These are phyloP conservation scores for Penicillium odoratum DNA, from an alignment of 495 filamentous ascomycete genomes.

Conservation along the genomic window DNA sequence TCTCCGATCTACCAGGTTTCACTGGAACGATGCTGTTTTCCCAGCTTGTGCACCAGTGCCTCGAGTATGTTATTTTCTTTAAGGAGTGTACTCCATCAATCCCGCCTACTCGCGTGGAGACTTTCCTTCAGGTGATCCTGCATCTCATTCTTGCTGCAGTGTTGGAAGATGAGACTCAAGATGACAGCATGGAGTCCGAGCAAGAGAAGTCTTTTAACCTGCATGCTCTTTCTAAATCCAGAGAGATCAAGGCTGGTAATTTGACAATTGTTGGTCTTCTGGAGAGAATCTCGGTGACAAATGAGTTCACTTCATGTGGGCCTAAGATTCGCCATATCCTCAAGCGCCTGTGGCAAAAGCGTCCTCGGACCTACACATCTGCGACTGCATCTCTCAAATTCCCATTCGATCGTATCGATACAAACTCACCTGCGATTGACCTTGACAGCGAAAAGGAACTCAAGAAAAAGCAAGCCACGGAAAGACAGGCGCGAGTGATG, in stretches of 20 bases:
- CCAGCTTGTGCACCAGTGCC: constrained; percentile 85
- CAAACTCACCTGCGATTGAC: constrained; percentile 57
- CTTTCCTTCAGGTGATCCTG: constrained; percentile 85
- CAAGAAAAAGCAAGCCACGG: constrained; percentile 86
- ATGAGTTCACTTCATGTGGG: constrained; percentile 75
- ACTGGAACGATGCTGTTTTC: constrained; percentile 82
- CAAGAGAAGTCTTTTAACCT: constrained; percentile 63
- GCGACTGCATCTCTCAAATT: constrained; percentile 55
- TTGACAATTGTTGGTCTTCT: constrained; percentile 73
- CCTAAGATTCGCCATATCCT: constrained; percentile 83
- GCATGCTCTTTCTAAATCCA: constrained; percentile 62
- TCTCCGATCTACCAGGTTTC: constrained; percentile 71
- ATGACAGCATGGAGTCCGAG: constrained; percentile 52
- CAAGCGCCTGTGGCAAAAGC: constrained; percentile 82
- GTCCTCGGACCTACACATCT: constrained; percentile 64
- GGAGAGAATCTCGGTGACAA: constrained; percentile 69
- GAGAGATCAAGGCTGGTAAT: constrained; percentile 53
- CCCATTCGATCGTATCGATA: constrained; percentile 55
- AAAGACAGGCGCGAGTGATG: constrained; percentile 90
- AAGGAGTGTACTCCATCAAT: constrained; percentile 66
- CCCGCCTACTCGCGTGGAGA: constrained; percentile 79
- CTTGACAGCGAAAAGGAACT: constrained; percentile 70
- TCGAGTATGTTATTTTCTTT: constrained; percentile 71
- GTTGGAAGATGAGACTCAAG: constrained; percentile 69
- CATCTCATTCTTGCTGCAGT: constrained; percentile 84